These are phyloP conservation scores for Blastocystis sp. DNA, from an alignment of 352 stramenopile species.

Conservation along the genomic window DNA sequence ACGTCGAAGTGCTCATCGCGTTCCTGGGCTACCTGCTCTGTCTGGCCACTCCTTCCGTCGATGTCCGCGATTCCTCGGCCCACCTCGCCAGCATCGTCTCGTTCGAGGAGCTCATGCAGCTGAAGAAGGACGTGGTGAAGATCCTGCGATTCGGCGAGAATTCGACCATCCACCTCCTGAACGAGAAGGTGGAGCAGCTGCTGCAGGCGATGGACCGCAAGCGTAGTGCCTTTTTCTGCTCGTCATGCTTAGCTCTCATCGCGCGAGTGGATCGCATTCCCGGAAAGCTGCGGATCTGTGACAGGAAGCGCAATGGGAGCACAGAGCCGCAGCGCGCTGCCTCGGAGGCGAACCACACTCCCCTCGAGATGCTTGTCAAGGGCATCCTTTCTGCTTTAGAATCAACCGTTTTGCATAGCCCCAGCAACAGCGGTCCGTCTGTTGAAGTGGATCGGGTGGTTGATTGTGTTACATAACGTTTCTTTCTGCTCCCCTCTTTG, in stretches of 20 bases:
- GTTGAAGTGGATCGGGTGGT: too few relatives aligned
- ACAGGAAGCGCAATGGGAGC: not conserved
- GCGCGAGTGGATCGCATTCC: not conserved
- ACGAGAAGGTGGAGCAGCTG: not conserved
- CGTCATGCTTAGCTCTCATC: not conserved
- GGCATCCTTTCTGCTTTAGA: too few relatives aligned
- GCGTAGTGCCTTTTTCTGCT: not conserved
- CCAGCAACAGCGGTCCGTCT: too few relatives aligned
- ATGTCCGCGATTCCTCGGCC: not conserved
- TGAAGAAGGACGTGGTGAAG: not conserved
- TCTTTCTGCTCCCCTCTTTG: not conserved
- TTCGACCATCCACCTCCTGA: not conserved
- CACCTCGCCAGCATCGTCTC: not conserved
- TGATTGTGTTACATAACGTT: too few relatives aligned
- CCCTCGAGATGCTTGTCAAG: too few relatives aligned
- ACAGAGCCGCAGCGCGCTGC: not conserved
- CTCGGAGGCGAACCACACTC: too few relatives aligned
- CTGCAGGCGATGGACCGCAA: conserved; percentile 9
- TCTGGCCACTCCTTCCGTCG: not conserved
- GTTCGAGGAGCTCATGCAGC: conserved; percentile 16
- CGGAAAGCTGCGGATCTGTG: not conserved
- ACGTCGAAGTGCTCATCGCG: not conserved
- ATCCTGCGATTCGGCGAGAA: not conserved
- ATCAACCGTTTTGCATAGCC: too few relatives aligned
- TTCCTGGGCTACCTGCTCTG: not conserved